A percentile compares a stretch with the other conserved stretches of the same genome.
These are phyloP conservation scores for Plasmodium reichenowi DNA, from an alignment of 169 alveolate genomes.

Conservation along the genomic window DNA sequence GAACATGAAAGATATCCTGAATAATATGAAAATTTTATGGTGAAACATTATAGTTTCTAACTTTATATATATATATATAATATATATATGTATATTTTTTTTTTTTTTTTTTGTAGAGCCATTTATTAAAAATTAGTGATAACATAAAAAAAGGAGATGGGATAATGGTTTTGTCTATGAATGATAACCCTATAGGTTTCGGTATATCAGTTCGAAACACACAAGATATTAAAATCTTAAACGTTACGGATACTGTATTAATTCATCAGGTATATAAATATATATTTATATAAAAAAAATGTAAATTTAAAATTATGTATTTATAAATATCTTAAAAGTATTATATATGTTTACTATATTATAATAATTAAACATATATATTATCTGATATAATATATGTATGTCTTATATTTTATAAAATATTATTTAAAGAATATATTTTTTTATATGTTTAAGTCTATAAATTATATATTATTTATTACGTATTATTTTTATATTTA, in stretches of 20 bases:
- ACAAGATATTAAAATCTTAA: conserved; percentile 61
- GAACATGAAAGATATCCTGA: neutral
- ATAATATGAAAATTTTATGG: neutral
- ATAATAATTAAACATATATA: too few relatives aligned
- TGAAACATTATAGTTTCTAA: neutral
- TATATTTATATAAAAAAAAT: too few relatives aligned
- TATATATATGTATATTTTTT: neutral
- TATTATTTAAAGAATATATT: too few relatives aligned
- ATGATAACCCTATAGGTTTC: conserved; percentile 77
- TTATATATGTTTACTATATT: too few relatives aligned
- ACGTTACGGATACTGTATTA: conserved; percentile 53
- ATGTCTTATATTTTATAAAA: too few relatives aligned
- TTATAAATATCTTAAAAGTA: too few relatives aligned
- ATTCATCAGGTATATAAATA: conserved; percentile 70
- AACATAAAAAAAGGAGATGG: conserved; percentile 76
- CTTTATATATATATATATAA: neutral
- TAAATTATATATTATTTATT: neutral
- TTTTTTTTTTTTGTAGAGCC: conserved; percentile 29
- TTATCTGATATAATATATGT: too few relatives aligned
- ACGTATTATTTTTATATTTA: neutral
- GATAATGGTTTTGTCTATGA: conserved; percentile 56
- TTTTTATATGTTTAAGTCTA: too few relatives aligned
- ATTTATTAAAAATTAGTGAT: conserved; percentile 66
- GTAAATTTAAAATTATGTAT: too few relatives aligned
- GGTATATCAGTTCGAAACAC: conserved; percentile 73